Base-by-base conservation (phyloP, 2,329 filamentous ascomycete genomes). In the Monosporascus sp. region DNA sequence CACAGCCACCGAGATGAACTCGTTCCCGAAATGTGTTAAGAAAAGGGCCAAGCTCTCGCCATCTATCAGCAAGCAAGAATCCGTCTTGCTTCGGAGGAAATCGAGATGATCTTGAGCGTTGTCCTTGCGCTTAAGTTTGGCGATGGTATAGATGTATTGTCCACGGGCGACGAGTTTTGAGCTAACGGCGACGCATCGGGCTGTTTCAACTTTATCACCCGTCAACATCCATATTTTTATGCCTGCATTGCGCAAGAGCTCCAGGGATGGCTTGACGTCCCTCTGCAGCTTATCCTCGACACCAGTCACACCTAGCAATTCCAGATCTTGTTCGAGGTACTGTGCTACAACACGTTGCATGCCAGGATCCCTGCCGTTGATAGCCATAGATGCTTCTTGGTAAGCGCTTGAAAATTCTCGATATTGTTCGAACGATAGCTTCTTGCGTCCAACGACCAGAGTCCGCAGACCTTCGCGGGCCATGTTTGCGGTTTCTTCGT, bases 221-320 rank as follows among this genome's bases (percentile, higher is more conserved):
- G 94, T 99, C 68, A 99, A 78, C 94, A 99, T 99, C 94, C 94
- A 99, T 49, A 99, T 97, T 71, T 97, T 97, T 73, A 99, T 94
- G 26, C 94, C 94, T 0, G 94, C 94, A 64, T 99, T 99, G 60
- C 94, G 90, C 50, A 99, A 82, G 5, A 99, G 83, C 71, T 99
- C 95, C 6, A 99, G 79, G 0, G 91, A 96, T 1, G 93, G 89
- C 70, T 97, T 99, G 66, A 99, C 94, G 65, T 97, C 91, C 58
- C 86, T 87, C 69, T 99, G 94, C 14, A 99, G 82, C 68, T 96
- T 96, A 72, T 99, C 94, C 71, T 99, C 95, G 0, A 99, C 94
- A 59, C 94, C 94, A 1, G 94, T 99, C 14, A 99, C 92, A n/a
- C 94, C 94, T 1, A 97, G 81, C 6, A 99, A 83, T 68, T 99